Evolutionary conservation across 352 stramenopile genomes (phyloP).

Genomic region (Phytophthora niederhauseri): DNA sequence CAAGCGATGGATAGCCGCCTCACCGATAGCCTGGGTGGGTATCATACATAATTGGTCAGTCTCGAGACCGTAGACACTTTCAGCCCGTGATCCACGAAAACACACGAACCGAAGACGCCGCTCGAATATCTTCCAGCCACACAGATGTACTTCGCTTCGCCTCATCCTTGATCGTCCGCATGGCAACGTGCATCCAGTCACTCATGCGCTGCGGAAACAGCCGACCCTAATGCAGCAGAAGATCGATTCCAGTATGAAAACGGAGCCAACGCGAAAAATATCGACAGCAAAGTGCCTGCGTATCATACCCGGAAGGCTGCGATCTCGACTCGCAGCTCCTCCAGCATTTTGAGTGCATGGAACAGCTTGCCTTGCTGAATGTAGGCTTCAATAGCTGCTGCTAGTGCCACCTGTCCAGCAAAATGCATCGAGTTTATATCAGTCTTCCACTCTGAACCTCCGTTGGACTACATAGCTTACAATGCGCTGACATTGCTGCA

Average conservation of each 20-base stretch:
- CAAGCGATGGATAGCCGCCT: constrained; percentile 68
- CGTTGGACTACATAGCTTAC: constrained; percentile 25
- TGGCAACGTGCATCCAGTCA: constrained; percentile 77
- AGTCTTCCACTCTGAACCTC: neutral
- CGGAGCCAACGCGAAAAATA: neutral
- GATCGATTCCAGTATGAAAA: neutral
- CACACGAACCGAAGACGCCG: constrained; percentile 51
- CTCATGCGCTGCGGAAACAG: constrained; percentile 80
- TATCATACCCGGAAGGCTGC: constrained; percentile 58
- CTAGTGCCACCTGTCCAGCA: constrained; percentile 56
- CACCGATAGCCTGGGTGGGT: constrained; percentile 52
- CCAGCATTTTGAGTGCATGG: constrained; percentile 77
- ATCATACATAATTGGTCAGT: neutral
- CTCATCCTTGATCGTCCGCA: constrained; percentile 78
- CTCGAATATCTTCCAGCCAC: constrained; percentile 79
- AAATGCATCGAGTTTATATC: neutral
- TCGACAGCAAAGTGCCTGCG: neutral
- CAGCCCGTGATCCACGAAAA: neutral
- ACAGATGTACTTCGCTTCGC: constrained; percentile 64
- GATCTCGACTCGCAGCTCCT: constrained; percentile 75
- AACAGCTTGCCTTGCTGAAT: constrained; percentile 78
- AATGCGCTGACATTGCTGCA: constrained; percentile 83
- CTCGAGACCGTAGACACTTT: neutral
- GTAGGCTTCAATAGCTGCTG: constrained; percentile 65
- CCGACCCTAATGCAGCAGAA: constrained; percentile 48